Base-by-base conservation (phyloP, 2,329 filamentous ascomycete genomes). In the Verticillium albo-atrum region DNA sequence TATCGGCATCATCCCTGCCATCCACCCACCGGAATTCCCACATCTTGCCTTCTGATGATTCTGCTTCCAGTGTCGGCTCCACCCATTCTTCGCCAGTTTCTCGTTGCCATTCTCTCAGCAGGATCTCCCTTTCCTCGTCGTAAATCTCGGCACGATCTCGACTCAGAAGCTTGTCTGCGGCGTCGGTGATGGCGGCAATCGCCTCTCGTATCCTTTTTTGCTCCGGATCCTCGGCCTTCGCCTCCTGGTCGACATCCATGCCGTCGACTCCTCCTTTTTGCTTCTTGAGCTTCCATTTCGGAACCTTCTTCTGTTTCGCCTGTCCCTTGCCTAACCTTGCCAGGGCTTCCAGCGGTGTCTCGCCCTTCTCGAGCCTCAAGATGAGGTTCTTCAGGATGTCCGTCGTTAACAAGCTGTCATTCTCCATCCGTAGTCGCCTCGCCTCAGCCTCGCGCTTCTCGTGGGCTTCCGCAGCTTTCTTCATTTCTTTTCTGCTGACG, bases 1-100 rank as follows among this genome's bases (percentile, higher is more conserved):
- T 83, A 54, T 85, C 83, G 12, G 85, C 91, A 28, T 86, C 89
- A 69, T 97, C 94, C 47, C 92, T 83, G 20, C 91, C 91, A 71
- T 97, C 92, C 42, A 87, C 88, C 95, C 95, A 99, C 60, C 91
- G 84, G 72, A 92, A 99, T 74, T 98, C 91, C 93, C 94, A 99
- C 80, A 85, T 83, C 61, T 67, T 76, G 15, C 27, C 60, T 26
- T 58, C 67, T 47, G n/a, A 23, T 4, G 42, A 47, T 34, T 68
- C 68, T 20, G 69, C 70, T n/a, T 71, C 68, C 47, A 68, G 69
- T 47, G 69, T 63, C n/a, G 75, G 78, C 64, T 85, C 79, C 23
- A 75, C 72, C 95, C 95, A 99, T 9, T 89, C 85, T 67, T 97
- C 92, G 34, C 93, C 93, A 0, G 92, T 92, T 73, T 97, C 93